phyloP scores from a whole-genome alignment of 495 filamentous ascomycete genomes.

The Gamarada debralockiae region DNA sequence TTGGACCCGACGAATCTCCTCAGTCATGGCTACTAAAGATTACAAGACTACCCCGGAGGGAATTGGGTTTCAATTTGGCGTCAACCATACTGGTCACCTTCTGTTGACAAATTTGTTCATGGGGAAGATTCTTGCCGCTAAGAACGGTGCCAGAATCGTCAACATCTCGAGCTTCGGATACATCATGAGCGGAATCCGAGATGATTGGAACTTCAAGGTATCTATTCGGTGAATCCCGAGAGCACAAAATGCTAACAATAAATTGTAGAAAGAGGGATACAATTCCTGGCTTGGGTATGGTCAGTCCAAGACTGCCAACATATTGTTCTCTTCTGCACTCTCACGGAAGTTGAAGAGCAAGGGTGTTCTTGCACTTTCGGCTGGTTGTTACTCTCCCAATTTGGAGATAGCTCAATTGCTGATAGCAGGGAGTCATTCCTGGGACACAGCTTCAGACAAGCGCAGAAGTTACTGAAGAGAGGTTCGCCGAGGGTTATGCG shows the following conservation, averaged over 20 bases:
- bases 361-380: constrained; percentile 25
- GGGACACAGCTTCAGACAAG: not conserved
- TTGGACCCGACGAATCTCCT: not conserved
- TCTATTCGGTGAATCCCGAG: not conserved
- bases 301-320: constrained; percentile 56
- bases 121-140: constrained; percentile 3
- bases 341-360: constrained; percentile 18
- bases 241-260: not conserved
- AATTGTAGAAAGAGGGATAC: constrained; percentile 13
- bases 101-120: constrained; percentile 52
- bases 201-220: constrained; percentile 7
- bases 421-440: not conserved
- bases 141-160: constrained; percentile 4
- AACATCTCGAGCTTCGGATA: constrained; percentile 4
- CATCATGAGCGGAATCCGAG: not conserved
- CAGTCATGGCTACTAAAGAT: constrained; percentile 18
- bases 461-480: not conserved
- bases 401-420: not conserved
- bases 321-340: constrained; percentile 49
- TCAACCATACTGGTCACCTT: constrained; percentile 59
- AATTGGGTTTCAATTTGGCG: constrained; percentile 54
- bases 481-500: not conserved
- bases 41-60: constrained; percentile 13
- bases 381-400: not conserved
- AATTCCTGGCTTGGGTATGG: constrained; percentile 42